Percentiles rank a stretch among this genome's conserved stretches.
These are phyloP conservation scores for Hypoxylon sp. DNA, from an alignment of 2,329 filamentous ascomycete genomes.

Conservation along the genomic window DNA sequence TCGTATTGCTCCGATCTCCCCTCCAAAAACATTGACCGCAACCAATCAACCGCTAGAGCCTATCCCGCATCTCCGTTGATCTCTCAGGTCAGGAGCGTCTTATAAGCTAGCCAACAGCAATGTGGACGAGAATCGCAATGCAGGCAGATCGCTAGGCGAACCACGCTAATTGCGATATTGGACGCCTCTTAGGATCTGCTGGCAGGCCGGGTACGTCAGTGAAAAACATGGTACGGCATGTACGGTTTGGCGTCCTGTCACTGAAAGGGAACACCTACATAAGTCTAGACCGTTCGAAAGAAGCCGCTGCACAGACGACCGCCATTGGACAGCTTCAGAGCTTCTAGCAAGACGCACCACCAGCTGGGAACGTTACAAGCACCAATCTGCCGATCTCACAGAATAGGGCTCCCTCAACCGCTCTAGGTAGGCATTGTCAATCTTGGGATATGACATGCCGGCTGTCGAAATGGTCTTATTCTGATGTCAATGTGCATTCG, in stretches of 20 bases:
- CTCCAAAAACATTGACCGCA: constrained; percentile 3
- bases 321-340: neutral
- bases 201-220: constrained; percentile 7
- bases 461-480: constrained; percentile 21
- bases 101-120: constrained; percentile 3
- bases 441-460: neutral
- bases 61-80: neutral
- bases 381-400: neutral
- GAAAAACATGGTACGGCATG: neutral
- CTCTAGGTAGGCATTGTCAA: constrained; percentile 6
- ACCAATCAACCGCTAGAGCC: constrained; percentile 19
- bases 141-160: constrained; percentile 30
- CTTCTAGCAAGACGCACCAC: neutral
- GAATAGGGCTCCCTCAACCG: neutral
- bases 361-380: constrained; percentile 4
- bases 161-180: constrained; percentile 12
- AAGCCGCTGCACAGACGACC: neutral
- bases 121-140: constrained; percentile 6
- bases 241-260: neutral
- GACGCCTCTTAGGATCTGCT: constrained; percentile 20
- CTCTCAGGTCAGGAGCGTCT: constrained; percentile 13
- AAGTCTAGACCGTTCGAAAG: constrained; percentile 18
- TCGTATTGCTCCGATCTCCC: constrained; percentile 16
- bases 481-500: constrained; percentile 33
- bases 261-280: neutral